Evolutionary conservation across 2,329 filamentous ascomycete genomes (phyloP).

Genomic region (Purpureocillium lavendulum): DNA sequence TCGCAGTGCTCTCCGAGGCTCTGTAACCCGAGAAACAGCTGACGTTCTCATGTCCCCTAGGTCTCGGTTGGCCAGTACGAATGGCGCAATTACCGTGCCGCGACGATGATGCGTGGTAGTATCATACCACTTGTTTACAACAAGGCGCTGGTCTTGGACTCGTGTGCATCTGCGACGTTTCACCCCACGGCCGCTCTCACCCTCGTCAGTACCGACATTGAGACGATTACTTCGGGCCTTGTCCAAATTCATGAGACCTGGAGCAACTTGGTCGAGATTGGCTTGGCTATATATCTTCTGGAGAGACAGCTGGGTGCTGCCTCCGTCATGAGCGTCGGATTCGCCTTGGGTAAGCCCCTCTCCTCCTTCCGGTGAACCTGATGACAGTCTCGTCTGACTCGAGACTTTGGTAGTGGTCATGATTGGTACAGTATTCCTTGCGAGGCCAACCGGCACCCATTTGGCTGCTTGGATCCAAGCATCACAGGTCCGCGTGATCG

Average conservation of each 20-base stretch:
- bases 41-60: conserved; percentile 1
- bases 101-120: conserved; percentile 17
- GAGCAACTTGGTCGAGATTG: conserved; percentile 15
- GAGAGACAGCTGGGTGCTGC: conserved; percentile 28
- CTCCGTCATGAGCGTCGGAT: conserved; percentile 30
- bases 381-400: background rate
- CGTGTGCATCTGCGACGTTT: conserved; percentile 2
- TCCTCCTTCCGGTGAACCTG: no score
- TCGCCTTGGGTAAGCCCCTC: conserved; percentile 30
- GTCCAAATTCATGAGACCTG: conserved; percentile 12
- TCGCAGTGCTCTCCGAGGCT: background rate
- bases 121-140: conserved; percentile 16
- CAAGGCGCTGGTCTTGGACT: conserved; percentile 13
- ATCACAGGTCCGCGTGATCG: conserved; percentile 38
- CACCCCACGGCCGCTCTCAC: conserved; percentile 14
- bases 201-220: conserved; percentile 17
- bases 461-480: conserved; percentile 40
- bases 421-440: conserved; percentile 20
- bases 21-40: background rate
- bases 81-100: conserved; percentile 13
- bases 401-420: conserved; percentile 14
- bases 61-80: conserved; percentile 14
- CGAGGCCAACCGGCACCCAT: conserved; percentile 11
- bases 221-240: conserved; percentile 14
- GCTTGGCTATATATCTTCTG: conserved; percentile 17